Evolutionary conservation across 2,329 filamentous ascomycete genomes (phyloP), one percentile per base, ranked within the genome.

Genomic region (Aspergillus sp.): DNA sequence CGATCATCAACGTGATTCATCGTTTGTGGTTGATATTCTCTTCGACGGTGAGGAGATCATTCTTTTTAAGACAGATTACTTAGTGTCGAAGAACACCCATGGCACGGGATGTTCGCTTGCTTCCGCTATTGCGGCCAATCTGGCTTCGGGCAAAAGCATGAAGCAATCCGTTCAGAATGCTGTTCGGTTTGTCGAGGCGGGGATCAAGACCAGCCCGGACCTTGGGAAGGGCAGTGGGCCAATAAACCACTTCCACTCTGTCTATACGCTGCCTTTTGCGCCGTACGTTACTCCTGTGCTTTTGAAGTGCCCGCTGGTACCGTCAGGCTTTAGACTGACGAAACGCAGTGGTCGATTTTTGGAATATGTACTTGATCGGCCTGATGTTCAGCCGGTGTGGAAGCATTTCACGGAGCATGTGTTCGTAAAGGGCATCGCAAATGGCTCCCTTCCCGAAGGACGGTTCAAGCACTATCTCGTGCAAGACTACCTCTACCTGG

Each of bases 61-160:
- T 1, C 71, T 81, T 35, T 77, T 95, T 42, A 77, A 89, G 64
- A 86, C 81, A 35, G 74, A 76, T 4, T 96, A 85, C 61, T 75
- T 88, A 52, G 69, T 75, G 7, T 88, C 85, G 6, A 83, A 75
- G 49, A 91, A 91, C 61, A 97, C 91, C 0, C 93, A 98, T 60
- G 93, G 93, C 1, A 97, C 93, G 0, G 93, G 93, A 3, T 98
- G 93, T 62, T 94, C 89, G 7, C 76, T 97, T 49, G 93, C 93
- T 36, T 95, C 81, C 38, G 81, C 81, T 4, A 81, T 85, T 55
- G 79, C 81, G 1, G 81, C 77, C 45, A 82, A 83, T 51, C 65
- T 85, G 9, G 77, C 79, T 3, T 63, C 62, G 3, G 76, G 74
- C 0, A 68, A 74, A 51, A 62, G 66, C 41, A 63, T 80, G 45